A percentile compares a stretch with the other conserved stretches of the same genome.
phyloP scores from a whole-genome alignment of 805 yeast genomes.

The Nakazawaea ambrosiae region DNA sequence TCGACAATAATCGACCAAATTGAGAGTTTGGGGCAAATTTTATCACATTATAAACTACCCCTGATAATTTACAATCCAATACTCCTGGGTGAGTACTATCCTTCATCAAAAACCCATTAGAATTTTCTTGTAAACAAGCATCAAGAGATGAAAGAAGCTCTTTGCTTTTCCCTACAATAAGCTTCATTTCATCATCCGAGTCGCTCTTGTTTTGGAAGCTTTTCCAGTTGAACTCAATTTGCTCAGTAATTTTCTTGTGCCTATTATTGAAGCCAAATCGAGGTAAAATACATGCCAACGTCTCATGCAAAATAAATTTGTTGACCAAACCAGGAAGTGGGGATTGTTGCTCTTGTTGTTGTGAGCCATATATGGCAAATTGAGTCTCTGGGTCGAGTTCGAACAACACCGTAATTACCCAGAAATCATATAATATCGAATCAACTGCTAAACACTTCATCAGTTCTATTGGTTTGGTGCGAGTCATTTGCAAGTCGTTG shows the following conservation, averaged over 20 bases:
- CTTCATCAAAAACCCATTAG: constrained; percentile 1
- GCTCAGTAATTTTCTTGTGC: constrained; percentile 1
- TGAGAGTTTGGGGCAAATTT: constrained; percentile 1
- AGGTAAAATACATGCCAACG: constrained; percentile 1
- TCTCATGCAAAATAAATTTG: constrained; percentile 2
- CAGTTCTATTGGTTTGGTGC: constrained; percentile 24
- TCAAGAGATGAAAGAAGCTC: background rate
- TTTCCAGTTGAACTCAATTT: too few species aligned
- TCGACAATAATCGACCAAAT: background rate
- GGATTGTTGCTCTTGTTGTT: background rate
- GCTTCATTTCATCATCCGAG: background rate
- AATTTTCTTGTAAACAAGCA: background rate
- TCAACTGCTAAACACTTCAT: constrained; percentile 37
- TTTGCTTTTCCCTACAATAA: background rate
- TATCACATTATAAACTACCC: constrained; percentile 2
- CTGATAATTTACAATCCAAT: constrained; percentile 10
- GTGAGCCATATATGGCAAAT: background rate
- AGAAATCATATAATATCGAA: constrained; percentile 41
- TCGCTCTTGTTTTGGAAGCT: too few species aligned
- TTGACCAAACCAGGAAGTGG: background rate
- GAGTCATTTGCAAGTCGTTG: constrained; percentile 27
- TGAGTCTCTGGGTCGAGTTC: constrained; percentile 11
- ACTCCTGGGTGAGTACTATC: constrained; percentile 9
- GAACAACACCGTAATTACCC: constrained; percentile 28
- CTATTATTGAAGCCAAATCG: constrained; percentile 8